These are phyloP conservation scores for Clathrus columnatus DNA, from an alignment of 768 basidiomycete genomes.

Conservation along the genomic window DNA sequence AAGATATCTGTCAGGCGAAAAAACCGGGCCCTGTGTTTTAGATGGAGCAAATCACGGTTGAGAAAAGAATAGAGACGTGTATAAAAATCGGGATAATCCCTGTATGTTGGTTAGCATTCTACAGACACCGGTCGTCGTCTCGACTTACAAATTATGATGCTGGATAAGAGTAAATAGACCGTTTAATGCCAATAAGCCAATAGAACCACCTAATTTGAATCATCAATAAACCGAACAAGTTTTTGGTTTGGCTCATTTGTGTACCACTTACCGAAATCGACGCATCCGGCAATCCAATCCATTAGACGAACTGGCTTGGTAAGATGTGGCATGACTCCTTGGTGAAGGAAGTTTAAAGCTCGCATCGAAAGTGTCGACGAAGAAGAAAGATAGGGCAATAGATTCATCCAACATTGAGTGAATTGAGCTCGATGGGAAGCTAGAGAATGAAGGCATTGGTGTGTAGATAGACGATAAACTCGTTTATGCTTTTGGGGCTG, in stretches of 20 bases:
- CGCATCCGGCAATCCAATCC: constrained; percentile 85
- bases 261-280: constrained; percentile 72
- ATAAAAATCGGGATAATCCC: constrained; percentile 96
- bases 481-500: constrained; percentile 35
- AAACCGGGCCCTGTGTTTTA: constrained; percentile 89
- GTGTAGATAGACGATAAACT: constrained; percentile 56
- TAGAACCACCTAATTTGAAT: constrained; percentile 52
- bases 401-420: constrained; percentile 67
- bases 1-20: constrained; percentile 90
- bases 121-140: no score
- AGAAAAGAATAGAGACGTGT: constrained; percentile 84
- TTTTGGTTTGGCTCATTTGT: no score
- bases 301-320: constrained; percentile 73
- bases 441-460: constrained; percentile 70
- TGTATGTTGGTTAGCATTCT: constrained; percentile 23
- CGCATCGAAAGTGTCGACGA: constrained; percentile 40
- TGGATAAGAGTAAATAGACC: constrained; percentile 85
- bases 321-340: constrained; percentile 74
- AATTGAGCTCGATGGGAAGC: constrained; percentile 74
- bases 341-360: constrained; percentile 71
- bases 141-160: constrained; percentile 85
- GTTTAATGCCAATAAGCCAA: constrained; percentile 85
- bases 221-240: no score
- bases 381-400: constrained; percentile 53
- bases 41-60: constrained; percentile 79